A percentile compares a stretch with the other conserved stretches of the same genome.
Evolutionary conservation across 164 flowering plant species (phyloP).

Genomic region (Magnolia officinalis): DNA sequence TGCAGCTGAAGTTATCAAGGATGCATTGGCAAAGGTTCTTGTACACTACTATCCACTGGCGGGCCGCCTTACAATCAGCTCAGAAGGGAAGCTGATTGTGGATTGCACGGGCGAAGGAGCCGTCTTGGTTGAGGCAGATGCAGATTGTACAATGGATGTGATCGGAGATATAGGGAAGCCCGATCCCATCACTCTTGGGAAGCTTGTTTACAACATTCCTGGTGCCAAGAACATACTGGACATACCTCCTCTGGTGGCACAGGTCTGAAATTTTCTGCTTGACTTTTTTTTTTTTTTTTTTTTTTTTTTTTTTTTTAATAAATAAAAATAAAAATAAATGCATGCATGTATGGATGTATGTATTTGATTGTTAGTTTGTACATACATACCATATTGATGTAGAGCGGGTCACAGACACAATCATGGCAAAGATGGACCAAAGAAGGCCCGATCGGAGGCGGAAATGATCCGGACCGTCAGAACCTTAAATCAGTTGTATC

Average conservation of each 20-base stretch:
- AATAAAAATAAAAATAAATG: too few relatives aligned
- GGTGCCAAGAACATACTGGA: slow-evolving; percentile 74
- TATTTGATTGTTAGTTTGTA: too few relatives aligned
- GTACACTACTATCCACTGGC: slow-evolving; percentile 75
- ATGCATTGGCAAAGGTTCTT: slow-evolving; percentile 67
- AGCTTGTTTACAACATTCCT: slow-evolving; percentile 72
- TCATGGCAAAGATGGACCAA: too few relatives aligned
- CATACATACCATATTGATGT: too few relatives aligned
- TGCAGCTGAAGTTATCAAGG: slow-evolving; percentile 50
- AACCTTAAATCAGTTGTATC: too few relatives aligned
- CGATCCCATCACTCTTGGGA: slow-evolving; percentile 66
- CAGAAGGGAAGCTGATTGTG: slow-evolving; percentile 72
- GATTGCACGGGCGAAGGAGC: slow-evolving; percentile 84
- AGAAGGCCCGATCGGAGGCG: too few relatives aligned
- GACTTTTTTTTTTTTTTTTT: too few relatives aligned
- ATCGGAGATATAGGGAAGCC: slow-evolving; percentile 69
- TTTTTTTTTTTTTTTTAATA: too few relatives aligned
- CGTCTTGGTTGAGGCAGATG: slow-evolving; percentile 80
- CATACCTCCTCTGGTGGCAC: slow-evolving; percentile 71
- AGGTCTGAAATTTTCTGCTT: slow-evolving; percentile 37
- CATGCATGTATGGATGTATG: too few relatives aligned
- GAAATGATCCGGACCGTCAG: too few relatives aligned
- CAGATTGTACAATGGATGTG: slow-evolving; percentile 49
- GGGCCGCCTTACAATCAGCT: slow-evolving; percentile 62
- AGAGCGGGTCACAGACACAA: too few relatives aligned